Base-by-base conservation (phyloP, 345 rosid species). In the Trapa bicornis region DNA sequence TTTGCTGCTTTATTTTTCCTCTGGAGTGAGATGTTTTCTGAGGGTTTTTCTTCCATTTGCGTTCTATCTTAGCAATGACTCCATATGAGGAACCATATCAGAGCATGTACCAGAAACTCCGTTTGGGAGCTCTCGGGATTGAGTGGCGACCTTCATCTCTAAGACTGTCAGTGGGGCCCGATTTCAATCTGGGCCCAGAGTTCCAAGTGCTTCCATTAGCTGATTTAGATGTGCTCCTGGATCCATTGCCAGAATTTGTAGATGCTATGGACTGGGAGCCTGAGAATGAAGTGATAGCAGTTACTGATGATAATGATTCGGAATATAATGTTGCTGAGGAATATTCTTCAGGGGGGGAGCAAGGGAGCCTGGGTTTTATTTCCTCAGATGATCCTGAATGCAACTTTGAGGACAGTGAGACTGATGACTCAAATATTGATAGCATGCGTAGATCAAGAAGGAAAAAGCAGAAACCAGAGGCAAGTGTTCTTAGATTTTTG, bases 81-180 rank as follows among this genome's bases (percentile, higher is more conserved):
- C 99, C 99, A 37, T 95, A 91, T 70, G 79, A 87, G 56, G 99
- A 95, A 77, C 97, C 96, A 69, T 95, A 91, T 74, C 99, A 95
- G 80, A 89, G 89, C 72, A 85, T 82, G 88, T 95, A 86, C 87
- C 99, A 95, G 81, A 81, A 84, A 78, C 86, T 97, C 48, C 82
- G 99, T 12, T 80, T 95, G 63, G 97, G 96, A 48, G 89, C 98
- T 78, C 73, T 95, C 73, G 96, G 96, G 66, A 71, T 84, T 54
- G 99, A 95, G 79, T 95, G 97, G 97, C 84, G 76, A 68, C 98
- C 96, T 68, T 74, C 89, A 79, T 75, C 87, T 67, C 72, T 84
- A 65, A 89, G 84, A 70, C 82, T 95, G 76, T 76, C 94, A 61
- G 80, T 85, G 65, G 99, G 97, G 75, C 96, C 97, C 22, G 93